Percentiles rank a stretch among this genome's conserved stretches.
phyloP scores from a whole-genome alignment of 768 basidiomycete species.

The Pulveroboletus sp. region DNA sequence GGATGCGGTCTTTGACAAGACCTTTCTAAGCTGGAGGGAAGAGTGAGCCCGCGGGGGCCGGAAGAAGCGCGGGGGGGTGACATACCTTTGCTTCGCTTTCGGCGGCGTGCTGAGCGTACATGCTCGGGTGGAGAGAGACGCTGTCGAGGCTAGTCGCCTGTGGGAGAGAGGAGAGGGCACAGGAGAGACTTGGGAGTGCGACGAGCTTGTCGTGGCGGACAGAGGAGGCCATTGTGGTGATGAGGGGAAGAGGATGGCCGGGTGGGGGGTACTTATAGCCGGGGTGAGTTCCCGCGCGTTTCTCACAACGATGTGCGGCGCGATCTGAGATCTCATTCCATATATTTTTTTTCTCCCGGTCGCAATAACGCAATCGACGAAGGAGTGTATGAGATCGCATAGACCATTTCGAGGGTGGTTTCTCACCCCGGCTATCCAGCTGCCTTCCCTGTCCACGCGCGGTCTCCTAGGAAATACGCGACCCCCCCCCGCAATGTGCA shows the following conservation, averaged over 20 bases:
- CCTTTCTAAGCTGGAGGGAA: constrained; percentile 52
- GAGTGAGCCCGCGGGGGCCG: constrained; percentile 8
- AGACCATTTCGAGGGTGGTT: constrained; percentile 27
- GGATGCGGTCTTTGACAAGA: constrained; percentile 49
- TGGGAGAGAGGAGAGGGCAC: constrained; percentile 62
- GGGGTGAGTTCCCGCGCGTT: constrained; percentile 6
- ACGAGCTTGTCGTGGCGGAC: constrained; percentile 51
- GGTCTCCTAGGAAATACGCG: constrained; percentile 29
- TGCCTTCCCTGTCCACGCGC: constrained; percentile 18
- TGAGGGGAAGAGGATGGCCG: background rate
- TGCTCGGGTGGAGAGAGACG: constrained; percentile 62
- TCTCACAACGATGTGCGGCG: constrained; percentile 26
- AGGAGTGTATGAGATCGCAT: too few species aligned
- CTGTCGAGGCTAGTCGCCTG: constrained; percentile 67
- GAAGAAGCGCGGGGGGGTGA: background rate
- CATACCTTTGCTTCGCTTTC: constrained; percentile 75
- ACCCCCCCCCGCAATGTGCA: too few species aligned
- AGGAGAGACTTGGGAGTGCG: constrained; percentile 70
- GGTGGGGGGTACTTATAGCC: constrained; percentile 17
- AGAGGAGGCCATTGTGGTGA: constrained; percentile 28
- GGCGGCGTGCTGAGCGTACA: constrained; percentile 64
- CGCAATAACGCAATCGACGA: constrained; percentile 19
- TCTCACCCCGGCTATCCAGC: constrained; percentile 7
- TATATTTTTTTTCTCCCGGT: background rate
- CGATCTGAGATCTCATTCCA: constrained; percentile 5